Evolutionary conservation across 2,329 filamentous ascomycete species (phyloP).

Genomic region (Hypoxylon sp.): DNA sequence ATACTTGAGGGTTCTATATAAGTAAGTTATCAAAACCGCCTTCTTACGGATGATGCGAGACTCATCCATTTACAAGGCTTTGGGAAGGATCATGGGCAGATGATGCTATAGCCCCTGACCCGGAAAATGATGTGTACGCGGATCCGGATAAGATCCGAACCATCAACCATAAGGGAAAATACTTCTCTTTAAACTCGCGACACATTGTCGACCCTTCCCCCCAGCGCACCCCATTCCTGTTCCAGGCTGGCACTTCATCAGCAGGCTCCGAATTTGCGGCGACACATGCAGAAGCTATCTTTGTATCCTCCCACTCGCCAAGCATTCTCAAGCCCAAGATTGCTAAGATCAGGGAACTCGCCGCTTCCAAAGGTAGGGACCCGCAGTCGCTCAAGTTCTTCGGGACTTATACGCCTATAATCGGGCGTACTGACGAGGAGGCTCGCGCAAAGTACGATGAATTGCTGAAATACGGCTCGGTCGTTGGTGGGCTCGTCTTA

Average conservation of each 20-base stretch:
- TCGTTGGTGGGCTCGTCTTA: constrained; percentile 62
- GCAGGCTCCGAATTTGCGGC: constrained; percentile 66
- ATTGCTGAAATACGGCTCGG: constrained; percentile 60
- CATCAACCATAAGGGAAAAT: constrained; percentile 69
- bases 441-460: constrained; percentile 61
- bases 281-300: constrained; percentile 67
- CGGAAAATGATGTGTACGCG: constrained; percentile 63
- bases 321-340: constrained; percentile 59
- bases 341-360: constrained; percentile 60
- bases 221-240: constrained; percentile 64
- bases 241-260: constrained; percentile 67
- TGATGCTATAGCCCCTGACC: constrained; percentile 64
- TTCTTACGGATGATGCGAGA: no score
- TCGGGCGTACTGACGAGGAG: constrained; percentile 61
- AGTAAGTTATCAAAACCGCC: constrained; percentile 53
- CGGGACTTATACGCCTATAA: constrained; percentile 58
- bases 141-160: constrained; percentile 66
- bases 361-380: constrained; percentile 61
- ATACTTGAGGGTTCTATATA: constrained; percentile 69
- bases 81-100: constrained; percentile 66
- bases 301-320: constrained; percentile 64
- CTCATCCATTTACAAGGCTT: constrained; percentile 52
- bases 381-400: constrained; percentile 66
- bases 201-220: constrained; percentile 64
- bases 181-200: constrained; percentile 55